Evolutionary conservation across 257 asterid species (phyloP), one percentile per base, ranked within the genome.

Genomic region (Orobanche coerulescens): DNA sequence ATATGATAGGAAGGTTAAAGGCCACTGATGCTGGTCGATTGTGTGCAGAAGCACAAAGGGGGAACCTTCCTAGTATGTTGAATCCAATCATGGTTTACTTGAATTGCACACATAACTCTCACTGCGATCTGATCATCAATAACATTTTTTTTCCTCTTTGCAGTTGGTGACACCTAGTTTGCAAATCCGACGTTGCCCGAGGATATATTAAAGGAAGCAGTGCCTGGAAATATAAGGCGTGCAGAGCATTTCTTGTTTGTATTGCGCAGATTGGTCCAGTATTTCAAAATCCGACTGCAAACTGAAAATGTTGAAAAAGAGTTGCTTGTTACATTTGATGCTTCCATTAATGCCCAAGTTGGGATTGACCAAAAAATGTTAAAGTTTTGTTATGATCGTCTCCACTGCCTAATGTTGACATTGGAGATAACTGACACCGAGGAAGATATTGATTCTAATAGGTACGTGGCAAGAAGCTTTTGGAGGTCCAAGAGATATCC

Each of bases 321-420:
- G 84, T 95, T 94, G 3, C 95, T 92, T 25, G 92, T 91, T 68
- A 66, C 94, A 26, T 91, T 88, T 84, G 98, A 85, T 73, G 92
- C 94, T 65, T 83, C 95, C 14, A 73, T 91, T 66, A 79, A 79
- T 72, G 46, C 95, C 22, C 96, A 85, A 72, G 95, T 78, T 75
- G 98, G 95, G 70, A 91, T 91, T 5, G 95, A 91, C 72, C 95
- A 88, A 77, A 91, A 88, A 78, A 88, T 85, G 90, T 77, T 91
- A 31, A 79, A 53, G 68, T 88, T 91, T 61, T 91, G 94, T 74
- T 91, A 91, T 62, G 98, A 91, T 69, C 79, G 98, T 50, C 95
- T 91, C 72, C 94, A 91, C 64, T 91, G 95, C 1, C 94, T 91
- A 47, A 71, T 91, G 92, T 30, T 88, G 65, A 91, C 98, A n/a